A percentile compares a stretch with the other conserved stretches of the same genome.
Conservation (phyloP, 2,329 filamentous ascomycete species). For the Malbranchea cinnamomea region DNA sequence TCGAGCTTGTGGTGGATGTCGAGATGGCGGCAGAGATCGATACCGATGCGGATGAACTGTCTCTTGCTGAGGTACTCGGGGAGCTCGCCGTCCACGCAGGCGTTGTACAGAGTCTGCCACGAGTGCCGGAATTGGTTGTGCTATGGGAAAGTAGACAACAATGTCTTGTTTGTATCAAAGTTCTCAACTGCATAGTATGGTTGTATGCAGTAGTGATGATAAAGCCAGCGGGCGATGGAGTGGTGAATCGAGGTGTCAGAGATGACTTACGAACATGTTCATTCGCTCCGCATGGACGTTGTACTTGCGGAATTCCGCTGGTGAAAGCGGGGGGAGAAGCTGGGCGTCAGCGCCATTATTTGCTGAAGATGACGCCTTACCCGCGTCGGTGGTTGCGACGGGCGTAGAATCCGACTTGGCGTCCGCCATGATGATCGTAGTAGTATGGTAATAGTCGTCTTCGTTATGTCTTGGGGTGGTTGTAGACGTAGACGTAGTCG, state of each 20-base stretch:
- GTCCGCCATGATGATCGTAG: not conserved
- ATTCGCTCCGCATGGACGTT: constrained; percentile 62
- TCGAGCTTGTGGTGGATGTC: constrained; percentile 69
- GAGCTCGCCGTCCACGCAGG: constrained; percentile 45
- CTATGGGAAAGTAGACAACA: too few species aligned
- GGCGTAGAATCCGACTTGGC: not conserved
- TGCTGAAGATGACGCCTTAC: too few species aligned
- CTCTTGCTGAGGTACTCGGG: constrained; percentile 50
- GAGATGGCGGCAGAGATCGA: constrained; percentile 58
- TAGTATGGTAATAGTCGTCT: too few species aligned
- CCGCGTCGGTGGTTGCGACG: too few species aligned
- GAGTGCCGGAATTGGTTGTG: constrained; percentile 62
- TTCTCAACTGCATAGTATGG: constrained; percentile 1
- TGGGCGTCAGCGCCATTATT: too few species aligned
- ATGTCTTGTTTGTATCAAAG: constrained; percentile 2
- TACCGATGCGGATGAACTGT: constrained; percentile 51
- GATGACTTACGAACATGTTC: constrained; percentile 48
- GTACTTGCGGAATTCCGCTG: constrained; percentile 52
- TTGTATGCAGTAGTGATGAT: constrained; percentile 1
- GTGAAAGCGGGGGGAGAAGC: constrained; percentile 46
- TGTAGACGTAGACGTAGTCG: too few species aligned
- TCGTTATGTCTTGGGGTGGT: too few species aligned
- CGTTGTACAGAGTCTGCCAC: constrained; percentile 57
- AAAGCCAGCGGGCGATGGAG: not conserved
- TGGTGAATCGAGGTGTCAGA: not conserved